Conservation (phyloP, 108 stramenopile genomes). For the Mediolabrus comicus region DNA sequence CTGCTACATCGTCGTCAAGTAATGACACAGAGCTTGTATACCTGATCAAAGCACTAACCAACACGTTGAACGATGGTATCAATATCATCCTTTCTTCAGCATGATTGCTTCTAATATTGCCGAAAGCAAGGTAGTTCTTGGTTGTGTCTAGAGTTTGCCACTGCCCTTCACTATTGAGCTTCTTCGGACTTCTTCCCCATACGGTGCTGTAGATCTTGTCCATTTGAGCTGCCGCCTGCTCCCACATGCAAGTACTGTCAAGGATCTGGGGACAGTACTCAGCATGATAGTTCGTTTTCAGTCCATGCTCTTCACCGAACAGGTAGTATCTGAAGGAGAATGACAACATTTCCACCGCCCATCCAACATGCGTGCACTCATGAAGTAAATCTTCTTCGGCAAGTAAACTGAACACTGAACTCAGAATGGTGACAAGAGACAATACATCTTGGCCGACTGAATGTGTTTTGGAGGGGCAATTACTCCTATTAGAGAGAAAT, state of each 20-base stretch:
- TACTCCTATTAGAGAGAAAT: constrained; percentile 3
- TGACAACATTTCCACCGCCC: constrained; percentile 32
- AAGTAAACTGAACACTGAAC: constrained; percentile 25
- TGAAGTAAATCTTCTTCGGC: constrained; percentile 21
- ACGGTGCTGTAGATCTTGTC: constrained; percentile 18
- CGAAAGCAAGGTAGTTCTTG: constrained; percentile 10
- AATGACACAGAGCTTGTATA: constrained; percentile 3
- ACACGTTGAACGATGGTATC: constrained; percentile 24
- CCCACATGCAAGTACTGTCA: constrained; percentile 20
- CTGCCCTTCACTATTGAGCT: background rate
- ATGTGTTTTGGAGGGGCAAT: background rate
- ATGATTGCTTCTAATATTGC: constrained; percentile 6
- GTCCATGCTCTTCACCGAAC: constrained; percentile 12
- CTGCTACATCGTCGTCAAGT: constrained; percentile 4
- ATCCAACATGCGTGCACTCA: constrained; percentile 32
- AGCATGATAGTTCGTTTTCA: background rate
- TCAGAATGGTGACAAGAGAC: constrained; percentile 23
- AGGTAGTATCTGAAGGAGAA: constrained; percentile 15
- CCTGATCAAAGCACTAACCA: constrained; percentile 24
- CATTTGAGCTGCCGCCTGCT: constrained; percentile 10
- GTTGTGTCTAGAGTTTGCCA: background rate
- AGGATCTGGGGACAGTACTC: background rate
- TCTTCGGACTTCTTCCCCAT: constrained; percentile 21
- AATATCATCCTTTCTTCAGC: constrained; percentile 2
- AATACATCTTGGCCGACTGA: constrained; percentile 1